These are phyloP conservation scores for Agapanthus africanus DNA, from an alignment of 106 monocot species.

Conservation along the genomic window DNA sequence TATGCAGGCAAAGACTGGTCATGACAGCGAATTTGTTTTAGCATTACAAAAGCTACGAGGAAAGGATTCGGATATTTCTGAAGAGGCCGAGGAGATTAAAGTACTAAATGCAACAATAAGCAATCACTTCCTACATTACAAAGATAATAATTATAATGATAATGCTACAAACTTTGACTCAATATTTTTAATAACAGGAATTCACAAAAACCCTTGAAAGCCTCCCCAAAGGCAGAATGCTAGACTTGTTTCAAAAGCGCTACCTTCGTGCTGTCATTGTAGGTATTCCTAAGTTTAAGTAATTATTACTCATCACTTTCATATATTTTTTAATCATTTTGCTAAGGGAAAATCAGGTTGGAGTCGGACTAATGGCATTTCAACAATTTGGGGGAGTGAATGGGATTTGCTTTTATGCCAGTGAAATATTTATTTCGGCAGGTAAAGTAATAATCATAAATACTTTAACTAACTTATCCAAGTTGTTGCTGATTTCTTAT, in stretches of 20 bases:
- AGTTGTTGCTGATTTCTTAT: not conserved
- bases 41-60: constrained; percentile 43
- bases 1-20: constrained; percentile 34
- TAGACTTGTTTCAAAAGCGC: constrained; percentile 43
- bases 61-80: constrained; percentile 39
- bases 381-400: constrained; percentile 64
- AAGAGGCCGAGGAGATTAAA: constrained; percentile 43
- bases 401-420: constrained; percentile 36
- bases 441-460: too few relatives aligned
- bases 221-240: constrained; percentile 24
- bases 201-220: constrained; percentile 25
- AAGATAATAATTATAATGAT: not conserved
- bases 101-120: constrained; percentile 10
- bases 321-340: not conserved
- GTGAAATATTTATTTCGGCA: constrained; percentile 20
- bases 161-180: not conserved
- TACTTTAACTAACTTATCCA: not conserved
- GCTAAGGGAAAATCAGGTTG: constrained; percentile 21
- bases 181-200: constrained; percentile 23
- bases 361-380: constrained; percentile 54
- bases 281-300: constrained; percentile 14
- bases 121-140: not conserved
- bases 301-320: not conserved
- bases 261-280: constrained; percentile 38
- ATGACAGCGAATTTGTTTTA: constrained; percentile 19